phyloP scores from a whole-genome alignment of 148 eudicot species.

The Silene latifolia region DNA sequence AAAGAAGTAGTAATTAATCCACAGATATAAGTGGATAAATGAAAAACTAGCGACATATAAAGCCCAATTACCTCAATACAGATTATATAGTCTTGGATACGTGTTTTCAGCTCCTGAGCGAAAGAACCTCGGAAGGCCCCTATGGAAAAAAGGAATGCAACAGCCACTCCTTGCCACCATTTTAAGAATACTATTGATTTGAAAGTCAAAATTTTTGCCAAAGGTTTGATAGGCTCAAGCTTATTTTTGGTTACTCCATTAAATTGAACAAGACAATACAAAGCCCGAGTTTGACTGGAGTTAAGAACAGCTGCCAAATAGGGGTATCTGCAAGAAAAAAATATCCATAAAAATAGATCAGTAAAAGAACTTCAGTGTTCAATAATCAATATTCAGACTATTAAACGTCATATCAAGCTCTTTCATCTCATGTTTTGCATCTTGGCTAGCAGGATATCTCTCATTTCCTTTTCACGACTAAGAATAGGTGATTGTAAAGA shows the following conservation, averaged over 20 bases:
- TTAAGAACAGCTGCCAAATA: constrained; percentile 92
- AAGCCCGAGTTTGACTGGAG: constrained; percentile 98
- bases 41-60: neutral
- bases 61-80: constrained; percentile 70
- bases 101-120: too few relatives aligned
- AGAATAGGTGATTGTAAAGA: neutral
- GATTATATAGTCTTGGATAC: too few relatives aligned
- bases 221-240: constrained; percentile 87
- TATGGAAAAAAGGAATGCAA: too few relatives aligned
- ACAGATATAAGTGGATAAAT: neutral
- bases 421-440: neutral
- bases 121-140: constrained; percentile 89
- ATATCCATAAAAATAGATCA: neutral
- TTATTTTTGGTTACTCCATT: constrained; percentile 82
- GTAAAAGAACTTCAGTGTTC: neutral
- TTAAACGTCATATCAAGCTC: too few relatives aligned
- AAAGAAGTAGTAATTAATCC: neutral
- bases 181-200: constrained; percentile 94
- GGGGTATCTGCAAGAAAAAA: constrained; percentile 76
- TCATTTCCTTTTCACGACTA: neutral
- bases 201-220: constrained; percentile 93
- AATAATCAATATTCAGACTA: too few relatives aligned
- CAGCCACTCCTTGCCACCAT: constrained; percentile 99
- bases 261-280: constrained; percentile 95
- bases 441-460: neutral